Evolutionary conservation across 2,329 filamentous ascomycete species (phyloP).

Genomic region (Microcera coccophila): DNA sequence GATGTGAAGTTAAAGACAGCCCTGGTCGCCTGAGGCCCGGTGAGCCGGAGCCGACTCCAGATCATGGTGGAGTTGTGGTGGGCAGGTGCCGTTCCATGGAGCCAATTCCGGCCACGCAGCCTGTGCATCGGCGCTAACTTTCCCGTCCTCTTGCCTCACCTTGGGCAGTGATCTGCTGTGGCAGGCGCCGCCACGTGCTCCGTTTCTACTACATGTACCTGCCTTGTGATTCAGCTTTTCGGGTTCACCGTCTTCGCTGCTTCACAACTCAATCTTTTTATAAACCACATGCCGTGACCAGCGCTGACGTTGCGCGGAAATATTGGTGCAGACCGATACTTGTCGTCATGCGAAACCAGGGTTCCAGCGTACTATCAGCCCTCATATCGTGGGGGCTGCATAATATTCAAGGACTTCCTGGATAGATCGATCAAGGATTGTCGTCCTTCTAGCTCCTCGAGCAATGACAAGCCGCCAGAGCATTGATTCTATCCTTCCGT

Average conservation of each 20-base stretch:
- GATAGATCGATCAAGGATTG: not conserved
- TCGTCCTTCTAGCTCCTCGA: not conserved
- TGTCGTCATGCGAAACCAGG: constrained; percentile 8
- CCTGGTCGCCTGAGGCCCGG: no score
- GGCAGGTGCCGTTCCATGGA: no score
- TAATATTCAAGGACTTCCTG: not conserved
- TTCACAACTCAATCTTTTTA: not conserved
- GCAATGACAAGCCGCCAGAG: not conserved
- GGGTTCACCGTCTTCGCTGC: not conserved
- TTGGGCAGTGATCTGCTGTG: not conserved
- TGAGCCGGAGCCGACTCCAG: not conserved
- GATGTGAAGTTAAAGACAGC: not conserved
- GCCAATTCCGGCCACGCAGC: not conserved
- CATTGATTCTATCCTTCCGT: constrained; percentile 15
- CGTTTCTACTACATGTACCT: constrained; percentile 5
- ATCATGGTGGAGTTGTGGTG: not conserved
- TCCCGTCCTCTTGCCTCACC: no score
- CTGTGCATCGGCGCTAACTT: constrained; percentile 9
- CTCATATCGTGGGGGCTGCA: constrained; percentile 20
- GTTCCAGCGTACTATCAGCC: constrained; percentile 2
- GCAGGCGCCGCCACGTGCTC: constrained; percentile 10
- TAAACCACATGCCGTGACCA: no score
- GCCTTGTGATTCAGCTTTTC: no score
- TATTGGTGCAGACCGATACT: constrained; percentile 19
- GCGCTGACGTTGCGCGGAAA: no score